Evolutionary conservation across 2,329 filamentous ascomycete genomes (phyloP), one percentile per base, ranked within the genome.

Genomic region (Diaporthe batatas): DNA sequence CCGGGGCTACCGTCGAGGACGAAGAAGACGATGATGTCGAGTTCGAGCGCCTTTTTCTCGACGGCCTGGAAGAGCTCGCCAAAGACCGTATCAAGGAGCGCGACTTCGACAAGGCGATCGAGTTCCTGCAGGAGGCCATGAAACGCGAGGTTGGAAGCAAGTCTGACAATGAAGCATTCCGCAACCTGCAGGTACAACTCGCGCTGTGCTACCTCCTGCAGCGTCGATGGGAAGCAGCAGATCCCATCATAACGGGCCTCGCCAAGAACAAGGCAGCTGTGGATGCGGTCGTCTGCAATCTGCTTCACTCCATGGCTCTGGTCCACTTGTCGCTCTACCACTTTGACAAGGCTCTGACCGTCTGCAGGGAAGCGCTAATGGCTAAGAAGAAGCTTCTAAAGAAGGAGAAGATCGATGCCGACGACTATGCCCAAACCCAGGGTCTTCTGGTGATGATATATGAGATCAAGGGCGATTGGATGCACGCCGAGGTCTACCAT

Each of bases 391-490:
- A 72, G 29, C 72, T 79, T 12, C 69, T 73, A 34, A 78, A 76
- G 62, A 54, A 29, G 1, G 70, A 72, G 8, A 59, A 47, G 11
- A 62, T 72, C 1, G 39, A 73, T 29, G 72, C 51, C 53, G 34
- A 67, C 14, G 76, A 79, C 47, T 76, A 76, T 32, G 72, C 74
- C 21, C 70, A 77, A 14, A 78, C 77, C 6, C 55, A 78, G 18
- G 78, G 76, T 0, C 72, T 80, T 11, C 70, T 77, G 16, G 77
- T 75, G 12, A 78, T 72, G 7, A 78, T 79, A 8, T 77, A 75
- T 29, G 72, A 79, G 7, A 74, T 76, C 39, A 74, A 73, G 11
- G 77, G 76, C 29, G 77, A 79, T 36, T 75, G 73, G 47, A 74
- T 78, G 36, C 74, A 73, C 16, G 78, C 77, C 6, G 77, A 79